A percentile compares a stretch with the other conserved stretches of the same genome.
phyloP scores from a whole-genome alignment of 1,284 basidiomycete genomes.

The Taiwanofungus camphoratus region DNA sequence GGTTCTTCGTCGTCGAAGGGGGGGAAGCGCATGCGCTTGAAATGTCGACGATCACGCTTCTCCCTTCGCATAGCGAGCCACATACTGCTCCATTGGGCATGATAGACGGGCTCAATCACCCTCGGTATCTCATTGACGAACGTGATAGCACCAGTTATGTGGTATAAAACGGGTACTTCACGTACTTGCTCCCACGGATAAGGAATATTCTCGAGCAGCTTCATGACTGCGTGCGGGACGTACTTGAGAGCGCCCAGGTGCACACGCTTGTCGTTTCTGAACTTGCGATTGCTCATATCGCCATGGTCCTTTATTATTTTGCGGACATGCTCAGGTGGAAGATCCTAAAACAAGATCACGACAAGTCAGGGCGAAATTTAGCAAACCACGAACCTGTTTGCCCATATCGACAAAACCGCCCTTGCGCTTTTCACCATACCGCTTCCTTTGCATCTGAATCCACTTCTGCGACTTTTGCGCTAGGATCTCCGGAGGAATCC shows the following conservation, averaged over 20 bases:
- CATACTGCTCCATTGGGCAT: slow-evolving; percentile 99
- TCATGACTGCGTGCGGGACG: slow-evolving; percentile 99
- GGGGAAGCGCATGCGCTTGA: slow-evolving; percentile 99
- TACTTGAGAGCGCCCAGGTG: slow-evolving; percentile 98
- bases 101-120: slow-evolving; percentile 96
- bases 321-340: slow-evolving; percentile 90
- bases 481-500: slow-evolving; percentile 72
- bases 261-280: slow-evolving; percentile 98
- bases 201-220: slow-evolving; percentile 97
- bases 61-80: slow-evolving; percentile 99
- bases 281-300: slow-evolving; percentile 96
- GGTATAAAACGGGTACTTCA: slow-evolving; percentile 94
- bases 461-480: slow-evolving; percentile 90
- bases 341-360: slow-evolving; percentile 44
- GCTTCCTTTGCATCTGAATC: slow-evolving; percentile 88
- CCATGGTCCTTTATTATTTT: slow-evolving; percentile 99
- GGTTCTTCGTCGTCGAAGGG: slow-evolving; percentile 99
- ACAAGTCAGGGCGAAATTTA: slow-evolving; percentile 4
- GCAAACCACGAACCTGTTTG: slow-evolving; percentile 63
- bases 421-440: slow-evolving; percentile 86
- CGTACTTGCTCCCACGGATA: slow-evolving; percentile 99
- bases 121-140: slow-evolving; percentile 99
- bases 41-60: slow-evolving; percentile 97
- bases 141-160: slow-evolving; percentile 99
- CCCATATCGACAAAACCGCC: slow-evolving; percentile 90